Base-by-base conservation (phyloP, 1,284 basidiomycete genomes). In the Rhodotorula glutinis region DNA sequence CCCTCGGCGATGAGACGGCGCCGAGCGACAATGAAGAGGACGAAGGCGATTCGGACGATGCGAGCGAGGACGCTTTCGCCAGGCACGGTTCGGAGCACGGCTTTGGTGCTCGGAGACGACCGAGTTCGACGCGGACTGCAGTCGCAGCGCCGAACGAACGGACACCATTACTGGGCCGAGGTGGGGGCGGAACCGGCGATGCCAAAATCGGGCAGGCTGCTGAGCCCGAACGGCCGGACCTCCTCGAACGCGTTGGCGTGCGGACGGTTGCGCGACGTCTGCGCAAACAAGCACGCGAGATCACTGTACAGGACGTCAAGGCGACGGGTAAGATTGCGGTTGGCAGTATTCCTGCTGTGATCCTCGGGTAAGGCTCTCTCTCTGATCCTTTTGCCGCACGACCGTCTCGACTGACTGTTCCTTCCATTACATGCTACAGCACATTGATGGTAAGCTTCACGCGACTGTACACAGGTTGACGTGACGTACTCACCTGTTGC, bases 261-360 rank as follows among this genome's bases (percentile, higher is more conserved):
- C 13, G 23, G 17, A 23, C 43, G 19, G 16, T 53, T 43, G 10
- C 7, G 59, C 5, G 40, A 33, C 14, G 53, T 30, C 0, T 63
- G 11, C 38, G 30, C 25, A 23, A 38, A 19, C 46, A 53, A 53
- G 63, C 41, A 2, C 47, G 57, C 29, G 57, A 62, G 55, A 40
- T 69, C 17, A 62, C 52, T 23, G 59, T 55, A 3, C 58, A 60
- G 2, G 67, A 70, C 41, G 25, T 72, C 23, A 53, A 60, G 27
- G 57, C 63, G 7, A 47, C 46, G 2, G 67, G 57, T 2, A 53
- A 63, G 41, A 59, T 46, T 14, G 61, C 58, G 2, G 67, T 70
- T 1, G 17, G 19, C 17, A 62, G 66, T 14, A 59, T 73, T 3
- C 72, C 72, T 4, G 72, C 72, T 0, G 72, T 73, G 14, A 65